Evolutionary conservation across 768 basidiomycete species (phyloP).

Genomic region (Amylocystis lapponica): DNA sequence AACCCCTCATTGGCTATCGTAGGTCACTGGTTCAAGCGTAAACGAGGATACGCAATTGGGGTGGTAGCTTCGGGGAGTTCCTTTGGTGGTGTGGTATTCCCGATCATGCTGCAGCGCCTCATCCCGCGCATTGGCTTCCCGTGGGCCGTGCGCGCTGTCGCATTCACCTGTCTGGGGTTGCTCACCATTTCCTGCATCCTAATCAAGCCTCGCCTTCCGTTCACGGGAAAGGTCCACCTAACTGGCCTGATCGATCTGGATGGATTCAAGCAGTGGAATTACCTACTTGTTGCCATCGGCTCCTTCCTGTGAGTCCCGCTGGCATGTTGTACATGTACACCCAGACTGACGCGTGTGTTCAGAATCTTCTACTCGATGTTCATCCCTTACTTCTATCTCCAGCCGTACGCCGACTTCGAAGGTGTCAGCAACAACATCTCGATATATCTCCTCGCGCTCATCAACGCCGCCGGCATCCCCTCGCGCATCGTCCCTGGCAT

Average conservation of each 20-base stretch:
- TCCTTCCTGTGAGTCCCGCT: constrained; percentile 18
- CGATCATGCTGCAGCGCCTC: constrained; percentile 46
- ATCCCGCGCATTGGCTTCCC: constrained; percentile 19
- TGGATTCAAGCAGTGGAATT: constrained; percentile 22
- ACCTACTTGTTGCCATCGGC: constrained; percentile 13
- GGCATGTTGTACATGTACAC: background rate
- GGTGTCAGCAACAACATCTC: constrained; percentile 17
- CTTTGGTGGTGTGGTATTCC: constrained; percentile 46
- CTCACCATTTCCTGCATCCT: constrained; percentile 21
- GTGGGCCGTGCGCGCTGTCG: constrained; percentile 27
- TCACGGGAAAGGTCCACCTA: constrained; percentile 15
- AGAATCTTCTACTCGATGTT: constrained; percentile 28
- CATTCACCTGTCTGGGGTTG: constrained; percentile 23
- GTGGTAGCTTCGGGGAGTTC: constrained; percentile 33
- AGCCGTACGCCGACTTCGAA: constrained; percentile 22
- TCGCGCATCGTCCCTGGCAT: constrained; percentile 25
- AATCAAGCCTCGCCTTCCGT: constrained; percentile 22
- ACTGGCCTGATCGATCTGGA: constrained; percentile 20
- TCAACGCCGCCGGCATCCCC: constrained; percentile 25
- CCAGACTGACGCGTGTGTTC: background rate
- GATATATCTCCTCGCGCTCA: constrained; percentile 25
- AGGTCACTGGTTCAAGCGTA: constrained; percentile 31
- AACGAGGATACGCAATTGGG: constrained; percentile 32
- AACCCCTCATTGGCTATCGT: constrained; percentile 26
- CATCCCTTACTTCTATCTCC: constrained; percentile 31